A percentile compares a stretch with the other conserved stretches of the same genome.
phyloP scores from a whole-genome alignment of 2,329 filamentous ascomycete species.

The Trichothecium sympodiale region DNA sequence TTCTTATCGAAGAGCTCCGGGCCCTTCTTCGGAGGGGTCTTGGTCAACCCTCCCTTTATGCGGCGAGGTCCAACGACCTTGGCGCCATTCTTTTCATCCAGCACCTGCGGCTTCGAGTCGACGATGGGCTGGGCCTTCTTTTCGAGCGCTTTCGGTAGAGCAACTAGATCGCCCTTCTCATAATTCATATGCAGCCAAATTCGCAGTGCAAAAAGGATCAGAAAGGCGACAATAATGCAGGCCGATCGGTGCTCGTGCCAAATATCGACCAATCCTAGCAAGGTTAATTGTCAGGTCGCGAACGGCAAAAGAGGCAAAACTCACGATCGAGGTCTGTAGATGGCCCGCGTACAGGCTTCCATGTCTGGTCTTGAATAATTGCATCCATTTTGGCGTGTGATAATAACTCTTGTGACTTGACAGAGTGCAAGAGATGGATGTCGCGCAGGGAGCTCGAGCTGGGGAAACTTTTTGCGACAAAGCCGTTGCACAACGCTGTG shows the following conservation, averaged over 20 bases:
- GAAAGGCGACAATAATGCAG: conserved; percentile 27
- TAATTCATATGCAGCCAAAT: conserved; percentile 29
- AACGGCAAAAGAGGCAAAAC: not conserved
- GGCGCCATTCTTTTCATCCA: conserved; percentile 6
- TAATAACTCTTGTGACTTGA: too few relatives aligned
- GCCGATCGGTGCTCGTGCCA: conserved; percentile 37
- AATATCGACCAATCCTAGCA: conserved; percentile 24
- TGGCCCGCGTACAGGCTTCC: too few relatives aligned
- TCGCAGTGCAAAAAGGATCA: conserved; percentile 26
- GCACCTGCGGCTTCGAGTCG: not conserved
- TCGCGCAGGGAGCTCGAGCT: too few relatives aligned
- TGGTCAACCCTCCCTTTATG: conserved; percentile 32
- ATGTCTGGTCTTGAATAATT: too few relatives aligned
- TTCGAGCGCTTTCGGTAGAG: conserved; percentile 24
- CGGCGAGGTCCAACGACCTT: conserved; percentile 33
- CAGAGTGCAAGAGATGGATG: too few relatives aligned
- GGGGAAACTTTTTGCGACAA: too few relatives aligned
- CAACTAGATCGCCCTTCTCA: conserved; percentile 21
- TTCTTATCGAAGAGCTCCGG: conserved; percentile 17
- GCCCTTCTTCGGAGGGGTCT: conserved; percentile 15
- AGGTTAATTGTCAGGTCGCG: too few relatives aligned
- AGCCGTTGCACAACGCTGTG: too few relatives aligned
- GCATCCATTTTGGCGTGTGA: too few relatives aligned
- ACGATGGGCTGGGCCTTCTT: conserved; percentile 8
- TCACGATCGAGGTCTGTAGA: not conserved